Evolutionary conservation across 441 rosid genomes (phyloP), one percentile per base, ranked within the genome.

Genomic region (Brassica balearica): DNA sequence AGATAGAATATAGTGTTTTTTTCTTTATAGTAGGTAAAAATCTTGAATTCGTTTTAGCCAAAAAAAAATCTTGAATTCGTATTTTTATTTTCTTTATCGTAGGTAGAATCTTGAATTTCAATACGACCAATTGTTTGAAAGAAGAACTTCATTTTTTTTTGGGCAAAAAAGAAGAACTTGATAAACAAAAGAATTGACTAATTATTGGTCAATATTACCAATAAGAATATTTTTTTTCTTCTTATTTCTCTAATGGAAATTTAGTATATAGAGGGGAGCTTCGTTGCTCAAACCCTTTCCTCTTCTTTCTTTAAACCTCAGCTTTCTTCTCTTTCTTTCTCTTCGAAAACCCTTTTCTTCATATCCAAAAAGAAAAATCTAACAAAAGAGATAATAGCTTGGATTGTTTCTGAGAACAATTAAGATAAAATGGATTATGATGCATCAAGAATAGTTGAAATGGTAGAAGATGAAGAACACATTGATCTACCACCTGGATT

Each of bases 401-500:
- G 0, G 32, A 29, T 22, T 64, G 8, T 41, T 43, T 71, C 34
- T 23, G 8, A 12, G 14, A 23, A 56, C 53, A 58, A 59, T 4
- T 10, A 23, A 34, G 48, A 7, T 3, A 66, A 55, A 65, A 72
- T 29, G 68, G 77, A 69, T 34, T 34, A 46, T 6, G 19, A 71
- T 0, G 34, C 64, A 15, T 12, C 64, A 81, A 48, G 71, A 77
- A 77, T 76, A 77, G 75, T 75, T 17, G 82, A 65, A 22, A 67
- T 61, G 23, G 68, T 67, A 36, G 88, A 53, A 69, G 89, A 80
- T 43, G 82, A 86, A 14, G 86, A 86, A 8, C 71, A 43, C 1
- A 83, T 88, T 19, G 90, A 86, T 55, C 78, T 90, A 72, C 94
- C 92, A 20, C 92, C 94, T 0, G 94, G 94, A 14, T 90, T 90